These are phyloP conservation scores for Thielaviopsis ethacetica DNA, from an alignment of 2,329 filamentous ascomycete genomes.

Conservation along the genomic window DNA sequence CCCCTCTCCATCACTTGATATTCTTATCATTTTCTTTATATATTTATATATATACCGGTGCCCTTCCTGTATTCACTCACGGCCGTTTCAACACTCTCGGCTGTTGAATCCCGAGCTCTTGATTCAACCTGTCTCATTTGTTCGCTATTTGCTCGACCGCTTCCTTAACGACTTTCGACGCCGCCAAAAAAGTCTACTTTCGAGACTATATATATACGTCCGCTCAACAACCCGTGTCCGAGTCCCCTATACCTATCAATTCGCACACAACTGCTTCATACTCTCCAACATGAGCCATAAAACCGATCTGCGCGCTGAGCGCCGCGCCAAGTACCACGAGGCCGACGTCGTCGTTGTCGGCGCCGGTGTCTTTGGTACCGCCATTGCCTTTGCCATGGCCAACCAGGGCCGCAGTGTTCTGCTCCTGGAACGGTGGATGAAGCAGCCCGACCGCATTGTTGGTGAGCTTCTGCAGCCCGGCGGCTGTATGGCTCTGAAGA, in stretches of 20 bases:
- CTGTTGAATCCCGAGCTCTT: neutral
- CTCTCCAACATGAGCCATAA: neutral
- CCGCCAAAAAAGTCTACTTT: neutral
- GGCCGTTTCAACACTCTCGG: neutral
- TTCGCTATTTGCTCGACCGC: no score
- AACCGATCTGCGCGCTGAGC: constrained; percentile 1
- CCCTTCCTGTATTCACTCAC: neutral
- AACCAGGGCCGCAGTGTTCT: constrained; percentile 84
- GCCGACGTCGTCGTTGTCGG: constrained; percentile 84
- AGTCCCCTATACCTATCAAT: neutral
- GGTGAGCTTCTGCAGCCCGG: constrained; percentile 91
- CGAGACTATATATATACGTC: neutral
- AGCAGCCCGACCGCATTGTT: constrained; percentile 89
- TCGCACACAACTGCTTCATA: neutral
- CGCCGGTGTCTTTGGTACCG: constrained; percentile 78
- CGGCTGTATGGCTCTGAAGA: constrained; percentile 63
- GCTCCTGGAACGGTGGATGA: constrained; percentile 73
- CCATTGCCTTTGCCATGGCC: constrained; percentile 67
- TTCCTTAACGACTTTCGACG: no score
- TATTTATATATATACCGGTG: neutral
- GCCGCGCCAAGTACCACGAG: constrained; percentile 33
- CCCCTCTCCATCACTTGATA: no score
- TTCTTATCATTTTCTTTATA: no score
- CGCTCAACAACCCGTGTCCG: neutral
- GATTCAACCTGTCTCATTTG: neutral